These are phyloP conservation scores for Cucurbitaria berberidis DNA, from an alignment of 2,329 filamentous ascomycete species.

Conservation along the genomic window DNA sequence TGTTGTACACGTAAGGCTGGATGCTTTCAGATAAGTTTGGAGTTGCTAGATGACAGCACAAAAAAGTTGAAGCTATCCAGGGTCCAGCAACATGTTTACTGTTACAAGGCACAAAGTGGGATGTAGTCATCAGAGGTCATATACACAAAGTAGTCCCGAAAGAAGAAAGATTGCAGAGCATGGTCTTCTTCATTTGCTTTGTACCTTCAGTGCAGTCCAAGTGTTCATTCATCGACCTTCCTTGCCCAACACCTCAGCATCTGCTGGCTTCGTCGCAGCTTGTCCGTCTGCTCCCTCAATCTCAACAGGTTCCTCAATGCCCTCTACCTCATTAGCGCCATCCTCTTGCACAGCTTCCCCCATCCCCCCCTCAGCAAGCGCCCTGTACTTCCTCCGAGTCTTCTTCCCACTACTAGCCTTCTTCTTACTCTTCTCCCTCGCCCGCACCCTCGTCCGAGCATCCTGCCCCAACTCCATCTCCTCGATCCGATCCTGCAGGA, in stretches of 20 bases:
- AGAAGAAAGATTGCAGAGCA: not conserved
- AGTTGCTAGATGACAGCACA: not conserved
- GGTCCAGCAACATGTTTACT: not conserved
- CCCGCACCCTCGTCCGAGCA: conserved; percentile 70
- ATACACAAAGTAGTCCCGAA: not conserved
- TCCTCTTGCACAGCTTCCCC: conserved; percentile 64
- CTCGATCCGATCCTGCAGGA: conserved; percentile 81
- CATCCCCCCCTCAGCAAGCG: conserved; percentile 65
- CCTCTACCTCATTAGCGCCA: conserved; percentile 51
- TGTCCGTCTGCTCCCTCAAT: conserved; percentile 7
- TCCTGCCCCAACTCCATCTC: conserved; percentile 72
- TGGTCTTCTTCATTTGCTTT: not conserved
- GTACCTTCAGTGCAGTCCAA: not conserved
- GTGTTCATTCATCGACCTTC: not conserved
- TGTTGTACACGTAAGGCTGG: not conserved
- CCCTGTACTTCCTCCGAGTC: conserved; percentile 74
- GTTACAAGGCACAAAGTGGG: not conserved
- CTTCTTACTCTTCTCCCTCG: conserved; percentile 67
- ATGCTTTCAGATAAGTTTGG: not conserved
- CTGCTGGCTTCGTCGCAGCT: not conserved
- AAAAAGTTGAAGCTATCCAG: not conserved
- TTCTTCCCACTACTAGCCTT: conserved; percentile 83
- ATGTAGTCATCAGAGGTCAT: not conserved
- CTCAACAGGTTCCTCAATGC: conserved; percentile 23
- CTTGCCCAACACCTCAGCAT: not conserved